These are phyloP conservation scores for Amaranthus cruentus DNA, from an alignment of 148 eudicot species.

Conservation along the genomic window DNA sequence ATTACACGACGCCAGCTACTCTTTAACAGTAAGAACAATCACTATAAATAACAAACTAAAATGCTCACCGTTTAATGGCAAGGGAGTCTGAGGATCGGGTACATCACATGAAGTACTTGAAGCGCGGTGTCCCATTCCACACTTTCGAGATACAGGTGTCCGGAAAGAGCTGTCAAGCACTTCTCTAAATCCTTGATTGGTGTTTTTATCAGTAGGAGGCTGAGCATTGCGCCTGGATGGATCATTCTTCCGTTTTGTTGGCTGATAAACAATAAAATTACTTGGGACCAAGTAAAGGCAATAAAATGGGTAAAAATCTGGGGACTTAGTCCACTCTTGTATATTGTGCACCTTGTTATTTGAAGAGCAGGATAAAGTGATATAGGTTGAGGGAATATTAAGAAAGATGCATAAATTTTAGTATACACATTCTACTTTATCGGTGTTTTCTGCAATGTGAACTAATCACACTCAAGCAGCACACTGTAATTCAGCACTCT, in stretches of 20 bases:
- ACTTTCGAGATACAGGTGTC: constrained; percentile 73
- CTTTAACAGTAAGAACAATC: too few relatives aligned
- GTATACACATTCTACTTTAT: too few relatives aligned
- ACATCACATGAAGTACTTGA: constrained; percentile 54
- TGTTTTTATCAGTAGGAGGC: constrained; percentile 33
- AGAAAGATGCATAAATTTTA: too few relatives aligned
- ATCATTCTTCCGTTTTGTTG: constrained; percentile 65
- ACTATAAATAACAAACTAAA: not conserved
- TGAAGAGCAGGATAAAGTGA: not conserved
- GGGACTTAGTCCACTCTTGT: too few relatives aligned
- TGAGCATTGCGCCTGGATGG: constrained; percentile 44
- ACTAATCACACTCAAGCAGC: too few relatives aligned
- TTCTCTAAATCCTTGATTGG: constrained; percentile 42
- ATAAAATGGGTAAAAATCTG: not conserved
- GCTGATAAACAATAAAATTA: constrained; percentile 36
- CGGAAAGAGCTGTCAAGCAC: constrained; percentile 48
- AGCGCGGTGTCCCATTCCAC: constrained; percentile 51
- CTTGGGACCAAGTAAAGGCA: not conserved
- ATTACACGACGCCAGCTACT: not conserved
- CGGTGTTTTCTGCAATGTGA: not conserved
- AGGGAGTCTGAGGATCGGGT: constrained; percentile 56
- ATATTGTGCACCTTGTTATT: not conserved
- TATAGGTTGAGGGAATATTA: too few relatives aligned
- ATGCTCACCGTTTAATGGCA: constrained; percentile 57
- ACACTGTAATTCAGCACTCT: too few relatives aligned